A percentile compares a stretch with the other conserved stretches of the same genome.
These are phyloP conservation scores for Cystobasidiopsis lactophilus DNA, from an alignment of 768 basidiomycete genomes.

Conservation along the genomic window DNA sequence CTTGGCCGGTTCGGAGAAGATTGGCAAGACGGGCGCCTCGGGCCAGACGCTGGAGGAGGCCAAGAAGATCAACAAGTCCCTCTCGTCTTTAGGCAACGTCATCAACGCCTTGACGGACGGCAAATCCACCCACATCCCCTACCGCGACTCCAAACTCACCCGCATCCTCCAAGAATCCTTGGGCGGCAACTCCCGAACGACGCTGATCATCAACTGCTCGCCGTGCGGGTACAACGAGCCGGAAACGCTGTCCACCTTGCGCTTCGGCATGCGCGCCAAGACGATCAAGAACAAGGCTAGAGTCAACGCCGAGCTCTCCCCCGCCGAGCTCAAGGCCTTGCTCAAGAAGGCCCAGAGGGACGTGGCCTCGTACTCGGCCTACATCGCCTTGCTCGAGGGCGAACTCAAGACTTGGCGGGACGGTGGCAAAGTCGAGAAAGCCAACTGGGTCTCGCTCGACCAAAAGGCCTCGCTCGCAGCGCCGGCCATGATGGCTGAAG, in stretches of 20 bases:
- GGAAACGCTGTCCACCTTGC: conserved; percentile 87
- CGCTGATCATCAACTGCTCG: conserved; percentile 98
- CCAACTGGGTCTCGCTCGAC: conserved; percentile 54
- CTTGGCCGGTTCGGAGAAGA: conserved; percentile 95
- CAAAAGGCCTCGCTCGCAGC: conserved; percentile 31
- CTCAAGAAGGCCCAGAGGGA: conserved; percentile 73
- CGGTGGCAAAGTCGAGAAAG: conserved; percentile 61
- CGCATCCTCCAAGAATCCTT: conserved; percentile 96
- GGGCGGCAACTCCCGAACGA: conserved; percentile 82
- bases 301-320: conserved; percentile 91
- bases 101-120: conserved; percentile 93
- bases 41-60: conserved; percentile 98
- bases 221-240: conserved; percentile 92
- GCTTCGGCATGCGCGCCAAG: conserved; percentile 99
- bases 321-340: conserved; percentile 79
- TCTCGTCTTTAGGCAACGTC: conserved; percentile 96
- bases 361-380: conserved; percentile 58
- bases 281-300: conserved; percentile 99
- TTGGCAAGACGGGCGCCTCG: conserved; percentile 96
- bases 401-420: conserved; percentile 74
- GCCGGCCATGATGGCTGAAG: conserved; percentile 19
- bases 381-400: conserved; percentile 71
- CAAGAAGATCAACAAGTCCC: conserved; percentile 98
- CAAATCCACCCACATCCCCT: conserved; percentile 94
- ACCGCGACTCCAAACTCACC: conserved; percentile 96